A percentile compares a stretch with the other conserved stretches of the same genome.
phyloP scores from a whole-genome alignment of 1,284 basidiomycete genomes.

The Melampsora larici-populina region DNA sequence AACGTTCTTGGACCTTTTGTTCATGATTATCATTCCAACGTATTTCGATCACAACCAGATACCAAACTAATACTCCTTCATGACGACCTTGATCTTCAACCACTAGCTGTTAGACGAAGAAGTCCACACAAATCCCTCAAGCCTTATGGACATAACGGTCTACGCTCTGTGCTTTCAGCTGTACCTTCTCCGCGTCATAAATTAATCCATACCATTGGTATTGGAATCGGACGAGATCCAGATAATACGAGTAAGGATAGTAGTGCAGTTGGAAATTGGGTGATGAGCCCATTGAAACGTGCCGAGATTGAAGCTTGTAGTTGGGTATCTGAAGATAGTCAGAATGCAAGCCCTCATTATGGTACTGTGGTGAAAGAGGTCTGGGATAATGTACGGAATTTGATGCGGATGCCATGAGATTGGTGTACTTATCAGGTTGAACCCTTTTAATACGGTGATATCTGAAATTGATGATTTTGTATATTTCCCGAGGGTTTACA shows the following conservation, averaged over 20 bases:
- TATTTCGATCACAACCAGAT: neutral
- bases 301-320: slow-evolving; percentile 30
- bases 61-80: slow-evolving; percentile 25
- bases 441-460: too few relatives aligned
- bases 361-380: neutral
- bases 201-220: slow-evolving; percentile 3
- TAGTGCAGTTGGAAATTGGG: slow-evolving; percentile 16
- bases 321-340: slow-evolving; percentile 1
- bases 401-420: neutral
- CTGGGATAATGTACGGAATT: neutral
- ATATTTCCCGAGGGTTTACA: too few relatives aligned
- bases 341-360: neutral
- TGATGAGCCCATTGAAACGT: slow-evolving; percentile 21
- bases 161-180: slow-evolving; percentile 21
- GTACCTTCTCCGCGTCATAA: slow-evolving; percentile 8
- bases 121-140: slow-evolving; percentile 16
- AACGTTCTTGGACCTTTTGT: slow-evolving; percentile 32
- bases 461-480: too few relatives aligned
- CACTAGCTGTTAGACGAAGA: slow-evolving; percentile 9
- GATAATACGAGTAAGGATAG: slow-evolving; percentile 10
- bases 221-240: slow-evolving; percentile 27
- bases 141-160: slow-evolving; percentile 31
- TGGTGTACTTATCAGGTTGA: too few relatives aligned
- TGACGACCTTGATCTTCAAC: slow-evolving; percentile 30
- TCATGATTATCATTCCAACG: slow-evolving; percentile 10